phyloP scores from a whole-genome alignment of 345 rosid species.

The Syzygium aqueum region DNA sequence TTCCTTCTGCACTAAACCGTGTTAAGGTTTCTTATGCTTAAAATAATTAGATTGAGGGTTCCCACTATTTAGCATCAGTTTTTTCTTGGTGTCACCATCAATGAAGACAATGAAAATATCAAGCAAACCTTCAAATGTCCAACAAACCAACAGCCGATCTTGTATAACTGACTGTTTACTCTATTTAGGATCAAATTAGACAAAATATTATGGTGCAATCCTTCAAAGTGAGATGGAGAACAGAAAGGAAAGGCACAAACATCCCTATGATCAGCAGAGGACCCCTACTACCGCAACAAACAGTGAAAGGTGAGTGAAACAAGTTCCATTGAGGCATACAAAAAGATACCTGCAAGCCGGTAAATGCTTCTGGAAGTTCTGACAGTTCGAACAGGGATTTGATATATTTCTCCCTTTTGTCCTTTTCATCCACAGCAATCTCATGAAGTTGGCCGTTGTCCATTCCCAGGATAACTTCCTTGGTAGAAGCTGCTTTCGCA shows the following conservation, averaged over 20 bases:
- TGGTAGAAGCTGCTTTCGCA: conserved; percentile 63
- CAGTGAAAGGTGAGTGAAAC: neutral
- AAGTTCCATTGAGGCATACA: neutral
- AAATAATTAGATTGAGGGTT: neutral
- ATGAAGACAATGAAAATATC: neutral
- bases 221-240: neutral
- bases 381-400: conserved; percentile 65
- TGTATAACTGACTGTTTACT: neutral
- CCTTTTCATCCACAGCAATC: conserved; percentile 94
- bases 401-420: conserved; percentile 86
- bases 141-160: neutral
- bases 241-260: neutral
- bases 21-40: neutral
- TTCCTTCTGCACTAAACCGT: neutral
- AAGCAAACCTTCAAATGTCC: neutral
- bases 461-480: conserved; percentile 85
- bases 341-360: conserved; percentile 71
- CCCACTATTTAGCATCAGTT: neutral
- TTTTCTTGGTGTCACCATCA: neutral
- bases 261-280: neutral
- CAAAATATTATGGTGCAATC: neutral
- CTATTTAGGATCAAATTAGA: neutral
- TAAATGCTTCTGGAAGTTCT: conserved; percentile 92
- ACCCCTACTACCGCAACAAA: neutral
- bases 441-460: conserved; percentile 90